Evolutionary conservation across 2,329 filamentous ascomycete species (phyloP), one percentile per base, ranked within the genome.

Genomic region (Trichoderma sp.): DNA sequence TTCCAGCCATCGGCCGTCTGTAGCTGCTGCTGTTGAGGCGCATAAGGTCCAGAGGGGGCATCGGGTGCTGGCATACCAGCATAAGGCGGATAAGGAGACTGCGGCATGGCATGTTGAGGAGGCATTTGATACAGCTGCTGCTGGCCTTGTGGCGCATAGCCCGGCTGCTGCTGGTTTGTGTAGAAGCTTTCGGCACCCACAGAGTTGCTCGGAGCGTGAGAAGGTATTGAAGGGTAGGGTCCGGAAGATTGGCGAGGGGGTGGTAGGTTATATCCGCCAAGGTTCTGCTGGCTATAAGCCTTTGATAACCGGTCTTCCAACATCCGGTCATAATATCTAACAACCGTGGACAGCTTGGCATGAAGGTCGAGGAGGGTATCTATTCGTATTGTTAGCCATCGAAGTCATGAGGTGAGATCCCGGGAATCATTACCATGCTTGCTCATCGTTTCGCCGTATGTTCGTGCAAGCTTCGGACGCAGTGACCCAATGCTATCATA

Each of bases 371-470:
- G 88, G 11, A 99, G 86, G 0, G 95, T 96, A 80, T 99, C 95
- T 96, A 73, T 18, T 24, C 60, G 24, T 14, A 58, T 18, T 15
- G 73, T 80, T 72, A 79, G 73, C 36, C 53, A 26, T 28, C 6
- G 12, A 36, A 6, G 2, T 7, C 15, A 9, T 28, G 18, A 63
- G 60, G 18, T 6, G 9, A 18, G 28, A 9, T 24, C 21, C 9
- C 6, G n/a, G 11, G 26, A 2, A 83, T 28, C 24, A 89, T 80
- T 84, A 93, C 93, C 95, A 81, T 98, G 96, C 82, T 99, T 99
- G 88, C 96, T 98, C 96, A 99, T 98, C 0, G 96, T 98, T 84
- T 99, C 96, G 70, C 96, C 96, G 79, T 98, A 98, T 0, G 95
- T 98, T 71, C 96, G 89, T 5, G 96, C 96, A 70, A 99, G 86